These are phyloP conservation scores for Fusarium caatingaense DNA, from an alignment of 2,329 filamentous ascomycete species.

Conservation along the genomic window DNA sequence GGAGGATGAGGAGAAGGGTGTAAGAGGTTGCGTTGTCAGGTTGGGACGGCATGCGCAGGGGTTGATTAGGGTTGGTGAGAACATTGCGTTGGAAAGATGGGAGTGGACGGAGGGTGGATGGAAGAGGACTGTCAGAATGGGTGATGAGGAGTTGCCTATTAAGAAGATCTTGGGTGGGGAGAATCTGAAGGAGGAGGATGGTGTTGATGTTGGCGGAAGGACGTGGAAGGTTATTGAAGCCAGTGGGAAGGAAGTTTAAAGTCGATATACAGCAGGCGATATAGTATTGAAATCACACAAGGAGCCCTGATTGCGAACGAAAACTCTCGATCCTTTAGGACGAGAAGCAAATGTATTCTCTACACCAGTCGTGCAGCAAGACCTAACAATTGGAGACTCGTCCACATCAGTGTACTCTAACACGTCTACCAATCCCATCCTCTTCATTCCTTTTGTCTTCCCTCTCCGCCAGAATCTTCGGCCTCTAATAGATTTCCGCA, in stretches of 20 bases:
- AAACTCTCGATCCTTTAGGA: conserved; percentile 5
- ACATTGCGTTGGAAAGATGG: conserved; percentile 67
- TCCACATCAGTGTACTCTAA: conserved; percentile 7
- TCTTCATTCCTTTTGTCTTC: conserved; percentile 17
- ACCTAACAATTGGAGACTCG: conserved; percentile 10
- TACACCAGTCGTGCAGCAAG: conserved; percentile 6
- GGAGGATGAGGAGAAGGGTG: conserved; percentile 27
- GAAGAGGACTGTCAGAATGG: conserved; percentile 53
- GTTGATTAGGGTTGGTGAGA: conserved; percentile 58
- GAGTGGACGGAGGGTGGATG: conserved; percentile 54
- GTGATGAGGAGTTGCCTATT: conserved; percentile 51
- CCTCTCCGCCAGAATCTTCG: not conserved
- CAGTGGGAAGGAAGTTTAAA: not conserved
- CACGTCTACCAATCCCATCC: not conserved
- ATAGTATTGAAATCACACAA: not conserved
- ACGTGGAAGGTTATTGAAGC: conserved; percentile 53
- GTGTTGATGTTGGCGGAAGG: conserved; percentile 41
- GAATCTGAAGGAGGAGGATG: conserved; percentile 26
- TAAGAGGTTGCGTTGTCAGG: conserved; percentile 63
- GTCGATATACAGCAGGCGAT: no score
- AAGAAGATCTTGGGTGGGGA: conserved; percentile 35
- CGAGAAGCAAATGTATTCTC: conserved; percentile 27
- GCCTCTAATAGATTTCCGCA: conserved; percentile 10
- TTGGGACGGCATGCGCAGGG: conserved; percentile 68
- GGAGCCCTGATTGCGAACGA: not conserved